phyloP scores from a whole-genome alignment of 805 yeast genomes.

The Starmera caribaea region DNA sequence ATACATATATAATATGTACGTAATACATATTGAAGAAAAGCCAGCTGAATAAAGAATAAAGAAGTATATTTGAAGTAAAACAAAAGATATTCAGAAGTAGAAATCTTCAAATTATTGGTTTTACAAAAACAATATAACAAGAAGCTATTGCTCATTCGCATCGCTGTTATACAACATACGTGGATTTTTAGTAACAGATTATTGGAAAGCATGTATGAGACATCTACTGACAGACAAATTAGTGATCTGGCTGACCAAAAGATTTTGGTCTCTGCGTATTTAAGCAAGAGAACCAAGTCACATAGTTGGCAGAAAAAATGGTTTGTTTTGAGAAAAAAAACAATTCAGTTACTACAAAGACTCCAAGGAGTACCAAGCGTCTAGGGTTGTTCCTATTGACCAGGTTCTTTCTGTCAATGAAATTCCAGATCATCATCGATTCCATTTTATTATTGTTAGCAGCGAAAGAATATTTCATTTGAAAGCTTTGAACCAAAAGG shows the following conservation, averaged over 20 bases:
- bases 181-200: too few relatives aligned
- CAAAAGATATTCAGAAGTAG: too few relatives aligned
- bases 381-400: conserved; percentile 20
- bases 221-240: neutral
- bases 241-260: conserved; percentile 5
- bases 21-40: too few relatives aligned
- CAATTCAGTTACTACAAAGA: conserved; percentile 32
- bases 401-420: conserved; percentile 10
- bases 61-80: too few relatives aligned
- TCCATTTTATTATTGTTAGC: conserved; percentile 16
- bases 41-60: too few relatives aligned
- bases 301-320: conserved; percentile 31
- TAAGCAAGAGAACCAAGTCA: conserved; percentile 23
- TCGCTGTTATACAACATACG: too few relatives aligned
- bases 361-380: conserved; percentile 27
- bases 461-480: conserved; percentile 13
- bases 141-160: too few relatives aligned
- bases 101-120: too few relatives aligned
- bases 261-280: conserved; percentile 19
- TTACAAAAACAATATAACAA: too few relatives aligned
- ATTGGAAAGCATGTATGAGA: too few relatives aligned
- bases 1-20: too few relatives aligned
- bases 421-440: conserved; percentile 12
- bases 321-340: conserved; percentile 28
- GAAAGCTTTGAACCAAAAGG: conserved; percentile 11